phyloP scores from a whole-genome alignment of 1,139 yeast genomes.

The Geotrichum histeridarum region DNA sequence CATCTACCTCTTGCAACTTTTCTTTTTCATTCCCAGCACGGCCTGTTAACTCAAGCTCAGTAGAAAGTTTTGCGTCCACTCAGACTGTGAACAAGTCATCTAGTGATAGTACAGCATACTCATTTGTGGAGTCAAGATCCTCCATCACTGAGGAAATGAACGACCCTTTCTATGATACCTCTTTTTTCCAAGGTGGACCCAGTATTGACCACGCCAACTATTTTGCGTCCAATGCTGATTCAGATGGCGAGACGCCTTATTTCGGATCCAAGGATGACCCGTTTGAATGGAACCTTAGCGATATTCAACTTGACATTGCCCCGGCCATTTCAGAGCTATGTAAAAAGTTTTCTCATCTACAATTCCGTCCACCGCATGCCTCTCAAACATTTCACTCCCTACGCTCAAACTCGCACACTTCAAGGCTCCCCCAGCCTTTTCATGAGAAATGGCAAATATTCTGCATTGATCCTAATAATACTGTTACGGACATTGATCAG shows the following conservation, averaged over 20 bases:
- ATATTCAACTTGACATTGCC: constrained; percentile 34
- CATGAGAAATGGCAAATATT: constrained; percentile 38
- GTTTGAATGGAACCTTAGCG: constrained; percentile 36
- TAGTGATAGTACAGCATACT: constrained; percentile 11
- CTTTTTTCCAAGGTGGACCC: constrained; percentile 22
- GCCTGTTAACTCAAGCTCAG: no score
- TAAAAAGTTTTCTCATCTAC: constrained; percentile 29
- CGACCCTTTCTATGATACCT: background rate
- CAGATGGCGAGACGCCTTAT: constrained; percentile 18
- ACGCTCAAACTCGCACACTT: constrained; percentile 26
- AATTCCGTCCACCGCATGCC: constrained; percentile 21
- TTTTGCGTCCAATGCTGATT: constrained; percentile 16
- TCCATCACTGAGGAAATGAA: constrained; percentile 7
- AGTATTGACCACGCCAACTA: constrained; percentile 21
- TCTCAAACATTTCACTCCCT: constrained; percentile 23
- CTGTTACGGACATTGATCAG: constrained; percentile 28
- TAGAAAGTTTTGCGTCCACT: background rate
- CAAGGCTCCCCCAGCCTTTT: constrained; percentile 29
- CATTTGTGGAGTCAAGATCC: constrained; percentile 9
- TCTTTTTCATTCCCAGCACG: background rate
- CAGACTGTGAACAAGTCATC: constrained; percentile 11
- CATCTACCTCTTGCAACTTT: constrained; percentile 18
- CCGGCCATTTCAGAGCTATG: constrained; percentile 35
- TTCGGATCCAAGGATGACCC: constrained; percentile 28
- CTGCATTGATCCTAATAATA: constrained; percentile 31